These are phyloP conservation scores for Leccinum rimulosum DNA, from an alignment of 768 basidiomycete genomes.

Conservation along the genomic window DNA sequence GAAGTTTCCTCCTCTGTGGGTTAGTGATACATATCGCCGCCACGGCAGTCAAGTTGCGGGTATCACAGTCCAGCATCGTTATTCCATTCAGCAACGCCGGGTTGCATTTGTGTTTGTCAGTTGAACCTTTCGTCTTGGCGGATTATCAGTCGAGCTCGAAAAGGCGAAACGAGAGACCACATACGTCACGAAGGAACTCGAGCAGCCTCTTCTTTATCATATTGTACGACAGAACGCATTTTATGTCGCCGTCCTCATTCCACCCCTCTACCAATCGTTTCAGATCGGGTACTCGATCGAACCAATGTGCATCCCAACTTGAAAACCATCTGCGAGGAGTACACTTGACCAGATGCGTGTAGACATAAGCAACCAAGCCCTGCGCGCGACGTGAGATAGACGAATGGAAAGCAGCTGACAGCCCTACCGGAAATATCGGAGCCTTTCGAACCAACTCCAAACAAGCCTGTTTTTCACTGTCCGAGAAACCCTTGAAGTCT, in stretches of 20 bases:
- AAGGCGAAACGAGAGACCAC: not conserved
- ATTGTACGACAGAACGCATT: constrained; percentile 15
- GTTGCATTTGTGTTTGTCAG: constrained; percentile 26
- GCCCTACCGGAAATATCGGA: constrained; percentile 27
- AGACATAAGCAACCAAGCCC: constrained; percentile 30
- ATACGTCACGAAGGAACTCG: constrained; percentile 16
- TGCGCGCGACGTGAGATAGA: constrained; percentile 10
- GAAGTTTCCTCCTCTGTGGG: constrained; percentile 1
- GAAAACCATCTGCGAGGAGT: constrained; percentile 10
- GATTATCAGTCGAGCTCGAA: constrained; percentile 8
- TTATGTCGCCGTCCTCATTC: constrained; percentile 1
- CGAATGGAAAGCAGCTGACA: not conserved
- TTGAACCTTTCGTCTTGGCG: constrained; percentile 7
- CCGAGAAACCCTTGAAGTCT: constrained; percentile 14
- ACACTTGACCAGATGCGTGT: constrained; percentile 25
- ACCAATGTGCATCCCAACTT: constrained; percentile 8
- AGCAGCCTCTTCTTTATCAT: constrained; percentile 12
- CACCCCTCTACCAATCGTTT: constrained; percentile 9
- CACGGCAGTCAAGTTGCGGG: constrained; percentile 19
- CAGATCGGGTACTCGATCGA: constrained; percentile 4
- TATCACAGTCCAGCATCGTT: constrained; percentile 17
- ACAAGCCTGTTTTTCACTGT: constrained; percentile 10
- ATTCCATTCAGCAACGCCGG: constrained; percentile 16
- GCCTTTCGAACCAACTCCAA: constrained; percentile 10
- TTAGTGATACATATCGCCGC: constrained; percentile 13